Base-by-base conservation (phyloP, 1,284 basidiomycete species). In the Ceratobasidium sp. region DNA sequence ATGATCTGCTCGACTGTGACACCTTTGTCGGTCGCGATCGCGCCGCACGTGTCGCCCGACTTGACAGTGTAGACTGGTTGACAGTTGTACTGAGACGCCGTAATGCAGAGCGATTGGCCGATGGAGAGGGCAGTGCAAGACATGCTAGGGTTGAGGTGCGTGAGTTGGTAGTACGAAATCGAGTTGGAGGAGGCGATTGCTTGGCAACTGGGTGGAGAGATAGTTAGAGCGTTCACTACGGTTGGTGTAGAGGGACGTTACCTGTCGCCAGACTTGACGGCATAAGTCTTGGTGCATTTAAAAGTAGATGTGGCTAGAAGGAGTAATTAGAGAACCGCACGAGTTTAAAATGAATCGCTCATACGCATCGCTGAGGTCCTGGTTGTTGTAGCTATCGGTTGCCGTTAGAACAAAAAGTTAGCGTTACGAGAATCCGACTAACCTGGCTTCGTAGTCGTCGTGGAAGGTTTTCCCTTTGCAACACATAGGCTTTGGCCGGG, bases 231-330 rank as follows among this genome's bases (percentile, higher is more conserved):
- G 11, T 13, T n/a, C n/a, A n/a, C n/a, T n/a, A n/a, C n/a, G n/a
- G n/a, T n/a, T n/a, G n/a, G n/a, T n/a, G n/a, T n/a, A n/a, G n/a
- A n/a, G 61, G 19, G 17, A 40, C 61, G 29, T 62, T n/a, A 62
- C 61, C 40, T 62, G 61, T 62, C 61, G 19, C 61, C 61, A 34
- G 61, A 62, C 22, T 62, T 62, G 61, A 62, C 61, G 2, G 61
- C 2, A 19, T 62, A 62, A 2, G 61, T 40, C 61, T 62, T 62
- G 22, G 61, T 62, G 37, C 61, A 62, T 40, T 29, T 44, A n/a
- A 62, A 19, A 6, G 61, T 62, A 25, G 37, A 40, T 2, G 40
- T 62, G 4, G 40, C 61, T 62, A n/a, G 3, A 8, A 34, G 22
- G 5, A n/a, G 17, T 17, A 40, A 40, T 40, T 40, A 17, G 32